Evolutionary conservation across 2,329 filamentous ascomycete genomes (phyloP), one percentile per base, ranked within the genome.

Genomic region (Fusarium lyarnte): DNA sequence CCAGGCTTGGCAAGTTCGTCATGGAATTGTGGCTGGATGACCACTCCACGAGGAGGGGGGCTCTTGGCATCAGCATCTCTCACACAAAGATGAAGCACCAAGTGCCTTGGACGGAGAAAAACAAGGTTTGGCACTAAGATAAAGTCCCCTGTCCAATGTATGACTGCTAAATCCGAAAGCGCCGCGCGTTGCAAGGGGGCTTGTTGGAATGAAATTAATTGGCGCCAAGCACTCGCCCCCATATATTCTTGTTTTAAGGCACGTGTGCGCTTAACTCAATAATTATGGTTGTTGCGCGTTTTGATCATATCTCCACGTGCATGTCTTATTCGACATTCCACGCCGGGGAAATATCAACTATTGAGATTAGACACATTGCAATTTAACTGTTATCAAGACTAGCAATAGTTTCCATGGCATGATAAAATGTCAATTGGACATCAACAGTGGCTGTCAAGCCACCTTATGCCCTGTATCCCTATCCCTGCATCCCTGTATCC

Each of bases 41-140:
- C n/a, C 43, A 51, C 1, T 47, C 11, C n/a, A 45, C 29, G 29
- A n/a, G 21, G 14, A 17, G 19, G n/a, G 38, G n/a, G 25, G 14
- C 19, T 57, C 66, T 69, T 69, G 66, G 66, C 66, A 57, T 54
- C 33, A 51, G 35, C 64, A 52, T 61, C 64, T 67, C 62, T 52
- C 41, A 53, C 64, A 67, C 63, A 41, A n/a, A 53, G 57, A 47
- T 67, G 64, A 67, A 67, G 64, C 64, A 67, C 63, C 25, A 49
- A 67, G 41, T 62, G 64, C 53, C 61, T 29, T 25, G 23, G 29
- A 13, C 33, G 16, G 42, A 23, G 42, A 21, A 10, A 43, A 62
- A 58, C 52, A 62, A 62, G 58, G 51, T 62, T 62, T 38, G 29
- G 27, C 45, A 23, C 57, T 59, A 59, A 27, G 41, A 49, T 35